phyloP scores from a whole-genome alignment of 495 filamentous ascomycete species.

The Podospora didyma region DNA sequence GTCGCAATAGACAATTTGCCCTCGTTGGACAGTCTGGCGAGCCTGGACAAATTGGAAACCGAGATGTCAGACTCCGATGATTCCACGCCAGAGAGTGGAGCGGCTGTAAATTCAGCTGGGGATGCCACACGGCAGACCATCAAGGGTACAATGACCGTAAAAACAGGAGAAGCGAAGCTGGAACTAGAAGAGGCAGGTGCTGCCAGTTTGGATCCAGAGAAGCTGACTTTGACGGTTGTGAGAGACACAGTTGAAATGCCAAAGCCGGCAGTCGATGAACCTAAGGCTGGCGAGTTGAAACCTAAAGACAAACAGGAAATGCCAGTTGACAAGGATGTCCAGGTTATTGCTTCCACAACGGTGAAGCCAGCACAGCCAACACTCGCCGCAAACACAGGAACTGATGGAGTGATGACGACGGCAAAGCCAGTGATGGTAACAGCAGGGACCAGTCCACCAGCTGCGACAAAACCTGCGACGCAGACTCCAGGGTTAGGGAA shows the following conservation, averaged over 20 bases:
- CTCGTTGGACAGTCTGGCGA: conserved; percentile 4
- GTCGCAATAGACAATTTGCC: conserved; percentile 11
- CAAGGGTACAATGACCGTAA: neutral
- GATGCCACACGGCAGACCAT: neutral
- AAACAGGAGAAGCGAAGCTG: neutral
- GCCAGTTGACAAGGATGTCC: neutral
- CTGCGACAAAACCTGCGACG: neutral
- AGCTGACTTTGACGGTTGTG: neutral
- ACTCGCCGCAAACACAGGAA: no score
- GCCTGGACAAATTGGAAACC: conserved; percentile 10
- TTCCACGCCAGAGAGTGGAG: conserved; percentile 4
- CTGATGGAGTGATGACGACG: no score
- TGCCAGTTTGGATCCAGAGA: neutral
- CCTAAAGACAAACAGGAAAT: neutral
- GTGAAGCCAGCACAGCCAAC: no score
- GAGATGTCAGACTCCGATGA: conserved; percentile 9
- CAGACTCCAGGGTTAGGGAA: neutral
- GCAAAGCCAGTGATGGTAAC: no score
- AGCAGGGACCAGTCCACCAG: neutral
- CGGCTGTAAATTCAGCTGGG: neutral
- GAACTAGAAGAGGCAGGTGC: neutral
- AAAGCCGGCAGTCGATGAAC: neutral
- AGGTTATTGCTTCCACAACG: no score
- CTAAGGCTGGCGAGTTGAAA: neutral
- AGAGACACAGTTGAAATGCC: neutral